Conservation (phyloP, 768 basidiomycete genomes). For the Panaeolus cyanescens region DNA sequence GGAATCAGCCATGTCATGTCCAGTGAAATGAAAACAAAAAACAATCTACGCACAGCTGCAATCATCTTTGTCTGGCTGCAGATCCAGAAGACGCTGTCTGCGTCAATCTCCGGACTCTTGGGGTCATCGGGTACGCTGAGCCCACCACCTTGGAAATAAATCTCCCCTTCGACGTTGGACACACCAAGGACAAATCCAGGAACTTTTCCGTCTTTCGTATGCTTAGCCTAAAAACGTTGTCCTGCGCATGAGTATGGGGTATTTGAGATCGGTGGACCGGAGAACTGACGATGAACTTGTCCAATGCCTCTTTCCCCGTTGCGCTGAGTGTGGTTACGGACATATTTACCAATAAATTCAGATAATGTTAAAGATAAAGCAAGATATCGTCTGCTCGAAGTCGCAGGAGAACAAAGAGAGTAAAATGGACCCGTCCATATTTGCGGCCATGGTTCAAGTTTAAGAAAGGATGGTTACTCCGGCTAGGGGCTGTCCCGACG, state of each 20-base stretch:
- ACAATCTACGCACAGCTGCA: constrained; percentile 22
- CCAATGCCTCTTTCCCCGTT: constrained; percentile 13
- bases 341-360: neutral
- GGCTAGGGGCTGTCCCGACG: neutral
- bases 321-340: constrained; percentile 13
- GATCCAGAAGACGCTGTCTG: constrained; percentile 39
- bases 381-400: neutral
- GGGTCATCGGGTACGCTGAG: constrained; percentile 22
- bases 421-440: neutral
- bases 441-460: neutral
- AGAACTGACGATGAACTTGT: constrained; percentile 16
- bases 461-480: neutral
- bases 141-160: constrained; percentile 32
- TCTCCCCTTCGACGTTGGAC: constrained; percentile 27
- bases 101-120: constrained; percentile 23
- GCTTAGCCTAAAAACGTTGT: constrained; percentile 8
- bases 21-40: neutral
- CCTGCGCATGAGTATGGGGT: neutral
- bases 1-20: neutral
- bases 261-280: neutral
- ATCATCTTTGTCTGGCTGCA: constrained; percentile 42
- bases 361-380: neutral
- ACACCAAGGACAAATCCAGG: constrained; percentile 24
- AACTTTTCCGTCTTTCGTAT: constrained; percentile 10
- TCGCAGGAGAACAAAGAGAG: neutral